These are phyloP conservation scores for Macrophomina pseudophaseolina DNA, from an alignment of 2,329 filamentous ascomycete species.

Conservation along the genomic window DNA sequence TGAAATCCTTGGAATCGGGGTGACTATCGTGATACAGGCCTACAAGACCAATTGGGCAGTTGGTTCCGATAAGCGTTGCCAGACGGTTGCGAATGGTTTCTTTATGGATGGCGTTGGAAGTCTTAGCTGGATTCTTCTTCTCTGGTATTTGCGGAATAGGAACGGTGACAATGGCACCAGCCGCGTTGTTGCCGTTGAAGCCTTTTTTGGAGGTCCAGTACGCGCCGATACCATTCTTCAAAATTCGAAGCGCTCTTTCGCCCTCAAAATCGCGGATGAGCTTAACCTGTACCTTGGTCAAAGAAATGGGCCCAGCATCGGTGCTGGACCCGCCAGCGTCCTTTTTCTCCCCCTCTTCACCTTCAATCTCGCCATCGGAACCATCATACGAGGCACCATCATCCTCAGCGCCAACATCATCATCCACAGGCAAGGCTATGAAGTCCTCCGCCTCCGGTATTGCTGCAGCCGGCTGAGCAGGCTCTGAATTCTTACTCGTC, in stretches of 20 bases:
- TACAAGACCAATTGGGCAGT: not conserved
- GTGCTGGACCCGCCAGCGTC: not conserved
- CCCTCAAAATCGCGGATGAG: not conserved
- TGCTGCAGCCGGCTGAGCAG: not conserved
- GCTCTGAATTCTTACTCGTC: not conserved
- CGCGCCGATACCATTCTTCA: not conserved
- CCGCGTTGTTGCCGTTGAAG: not conserved
- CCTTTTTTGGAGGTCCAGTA: conserved; percentile 4
- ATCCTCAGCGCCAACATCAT: not conserved
- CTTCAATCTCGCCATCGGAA: not conserved
- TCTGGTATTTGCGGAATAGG: conserved; percentile 1
- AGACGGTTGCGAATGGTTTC: not conserved
- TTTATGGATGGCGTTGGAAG: not conserved
- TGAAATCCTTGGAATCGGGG: not conserved
- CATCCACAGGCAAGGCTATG: not conserved
- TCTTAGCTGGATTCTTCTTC: not conserved
- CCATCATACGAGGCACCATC: not conserved
- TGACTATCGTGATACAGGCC: not conserved
- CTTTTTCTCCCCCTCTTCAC: not conserved
- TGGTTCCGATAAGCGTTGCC: not conserved
- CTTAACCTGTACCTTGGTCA: not conserved
- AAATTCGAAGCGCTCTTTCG: not conserved
- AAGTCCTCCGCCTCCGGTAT: conserved; percentile 1
- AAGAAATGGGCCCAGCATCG: not conserved
- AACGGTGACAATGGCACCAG: not conserved